Percentiles rank a stretch among this genome's conserved stretches.
These are phyloP conservation scores for Closterium sp. DNA, from an alignment of 139 green algal genomes.

Conservation along the genomic window DNA sequence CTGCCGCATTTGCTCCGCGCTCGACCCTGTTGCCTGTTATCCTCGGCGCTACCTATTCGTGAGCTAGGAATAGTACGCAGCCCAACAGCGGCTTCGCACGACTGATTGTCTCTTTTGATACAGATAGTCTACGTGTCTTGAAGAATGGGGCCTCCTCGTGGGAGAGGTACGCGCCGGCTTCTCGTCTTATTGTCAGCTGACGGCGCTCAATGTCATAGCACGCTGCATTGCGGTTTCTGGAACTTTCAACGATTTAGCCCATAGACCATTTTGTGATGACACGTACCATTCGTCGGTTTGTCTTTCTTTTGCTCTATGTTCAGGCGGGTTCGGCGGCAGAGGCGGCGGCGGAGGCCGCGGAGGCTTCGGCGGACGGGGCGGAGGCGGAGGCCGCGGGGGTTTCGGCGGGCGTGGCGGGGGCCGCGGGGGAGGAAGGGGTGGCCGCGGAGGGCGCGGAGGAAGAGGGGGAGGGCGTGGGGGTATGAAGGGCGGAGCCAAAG, in stretches of 20 bases:
- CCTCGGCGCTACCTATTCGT: not conserved
- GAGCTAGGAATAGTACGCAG: not conserved
- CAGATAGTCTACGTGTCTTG: not conserved
- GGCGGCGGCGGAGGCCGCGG: not conserved
- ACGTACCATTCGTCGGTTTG: not conserved
- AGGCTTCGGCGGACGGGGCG: not conserved
- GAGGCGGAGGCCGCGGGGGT: conserved; percentile 17
- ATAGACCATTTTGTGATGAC: not conserved
- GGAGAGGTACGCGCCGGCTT: not conserved
- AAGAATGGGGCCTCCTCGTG: not conserved
- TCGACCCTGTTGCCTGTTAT: not conserved
- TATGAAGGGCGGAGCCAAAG: conserved; percentile 85
- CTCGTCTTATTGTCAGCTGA: not conserved
- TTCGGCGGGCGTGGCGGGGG: conserved; percentile 9
- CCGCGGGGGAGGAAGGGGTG: conserved; percentile 17
- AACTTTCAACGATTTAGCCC: not conserved
- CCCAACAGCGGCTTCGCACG: not conserved
- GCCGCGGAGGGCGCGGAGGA: conserved; percentile 17
- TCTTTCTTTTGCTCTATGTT: not conserved
- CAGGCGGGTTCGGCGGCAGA: not conserved
- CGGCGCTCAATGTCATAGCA: too few relatives aligned
- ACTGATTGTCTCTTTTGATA: not conserved
- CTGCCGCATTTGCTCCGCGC: not conserved
- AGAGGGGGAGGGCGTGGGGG: conserved; percentile 68
- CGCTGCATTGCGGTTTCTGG: not conserved